Evolutionary conservation across 768 basidiomycete genomes (phyloP), one percentile per base, ranked within the genome.

Genomic region (Hygrocybe punicea): DNA sequence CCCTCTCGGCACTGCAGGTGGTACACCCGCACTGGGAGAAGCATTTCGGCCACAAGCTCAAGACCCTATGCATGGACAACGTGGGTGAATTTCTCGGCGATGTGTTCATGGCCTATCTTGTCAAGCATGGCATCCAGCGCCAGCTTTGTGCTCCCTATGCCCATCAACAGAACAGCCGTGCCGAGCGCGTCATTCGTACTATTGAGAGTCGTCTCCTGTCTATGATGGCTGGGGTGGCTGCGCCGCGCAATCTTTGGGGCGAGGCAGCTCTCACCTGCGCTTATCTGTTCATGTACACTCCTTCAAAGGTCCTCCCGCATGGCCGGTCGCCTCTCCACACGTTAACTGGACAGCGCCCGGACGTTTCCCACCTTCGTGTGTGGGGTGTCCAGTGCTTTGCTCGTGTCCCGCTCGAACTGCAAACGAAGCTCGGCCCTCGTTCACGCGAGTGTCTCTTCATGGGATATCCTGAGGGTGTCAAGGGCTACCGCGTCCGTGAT

Each of bases 381-480:
- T 74, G 64, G 63, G 69, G 71, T 7, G 62, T 64, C n/a, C 65
- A 67, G 46, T 67, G 70, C 0, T 73, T 64, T 62, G 76, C 76
- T 4, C 57, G 63, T 14, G 50, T 70, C 2, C 63, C 69, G 19
- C 37, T 69, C 68, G 60, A 58, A 6, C 25, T 57, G 17, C 65
- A 64, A 1, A 56, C 57, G n/a, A 77, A 73, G 45, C 58, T 69
- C 4, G 65, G 64, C 14, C 54, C 58, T 2, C 57, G 56, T 8
- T 64, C 62, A 3, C 52, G 51, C 25, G 44, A 65, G 33, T 64
- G 65, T 6, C 36, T 53, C 7, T 73, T 66, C 66, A 50, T 73
- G 29, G 67, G 70, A 2, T 57, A 67, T 50, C 62, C 64, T 44
- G 62, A 64, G 4, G 47, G 62, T 23, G 63, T 61, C 33, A 64